Percentiles rank a stretch among this genome's conserved stretches.
phyloP scores from a whole-genome alignment of 2,329 filamentous ascomycete species.

The Zalaria sp. region DNA sequence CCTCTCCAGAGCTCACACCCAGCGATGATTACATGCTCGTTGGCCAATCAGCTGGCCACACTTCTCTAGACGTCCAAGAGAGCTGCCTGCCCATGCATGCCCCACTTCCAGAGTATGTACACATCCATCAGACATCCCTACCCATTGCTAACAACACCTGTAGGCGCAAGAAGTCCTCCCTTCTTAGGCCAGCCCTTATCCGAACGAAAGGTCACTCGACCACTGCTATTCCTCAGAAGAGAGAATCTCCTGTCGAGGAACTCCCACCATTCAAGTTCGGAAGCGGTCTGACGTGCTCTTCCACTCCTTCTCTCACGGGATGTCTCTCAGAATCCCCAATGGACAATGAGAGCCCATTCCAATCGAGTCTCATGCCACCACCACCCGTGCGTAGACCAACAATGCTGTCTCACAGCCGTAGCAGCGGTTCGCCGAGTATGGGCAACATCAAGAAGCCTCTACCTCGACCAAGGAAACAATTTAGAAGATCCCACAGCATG shows the following conservation, averaged over 20 bases:
- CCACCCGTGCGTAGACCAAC: constrained; percentile 51
- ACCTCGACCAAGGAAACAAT: constrained; percentile 67
- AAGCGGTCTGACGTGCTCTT: constrained; percentile 25
- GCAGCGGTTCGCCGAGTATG: constrained; percentile 62
- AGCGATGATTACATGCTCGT: constrained; percentile 19
- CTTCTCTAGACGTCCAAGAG: not conserved
- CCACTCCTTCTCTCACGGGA: constrained; percentile 58
- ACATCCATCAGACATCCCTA: too few species aligned
- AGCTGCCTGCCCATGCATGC: too few species aligned
- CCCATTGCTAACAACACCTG: too few species aligned
- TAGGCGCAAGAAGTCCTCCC: constrained; percentile 4
- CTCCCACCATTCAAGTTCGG: constrained; percentile 5
- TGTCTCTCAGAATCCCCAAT: constrained; percentile 66
- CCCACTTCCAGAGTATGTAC: too few species aligned
- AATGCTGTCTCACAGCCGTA: constrained; percentile 39
- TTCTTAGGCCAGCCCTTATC: constrained; percentile 50
- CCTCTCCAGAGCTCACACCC: constrained; percentile 45
- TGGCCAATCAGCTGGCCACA: not conserved
- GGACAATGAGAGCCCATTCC: constrained; percentile 6
- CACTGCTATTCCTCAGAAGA: constrained; percentile 41
- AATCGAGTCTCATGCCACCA: constrained; percentile 37
- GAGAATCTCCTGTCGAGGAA: not conserved
- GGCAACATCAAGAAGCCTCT: constrained; percentile 53
- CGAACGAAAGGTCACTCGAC: constrained; percentile 64
- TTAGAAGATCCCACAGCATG: constrained; percentile 91